Percentiles rank a stretch among this genome's conserved stretches.
phyloP scores from a whole-genome alignment of 2,329 filamentous ascomycete species.

The Phoma sp. region DNA sequence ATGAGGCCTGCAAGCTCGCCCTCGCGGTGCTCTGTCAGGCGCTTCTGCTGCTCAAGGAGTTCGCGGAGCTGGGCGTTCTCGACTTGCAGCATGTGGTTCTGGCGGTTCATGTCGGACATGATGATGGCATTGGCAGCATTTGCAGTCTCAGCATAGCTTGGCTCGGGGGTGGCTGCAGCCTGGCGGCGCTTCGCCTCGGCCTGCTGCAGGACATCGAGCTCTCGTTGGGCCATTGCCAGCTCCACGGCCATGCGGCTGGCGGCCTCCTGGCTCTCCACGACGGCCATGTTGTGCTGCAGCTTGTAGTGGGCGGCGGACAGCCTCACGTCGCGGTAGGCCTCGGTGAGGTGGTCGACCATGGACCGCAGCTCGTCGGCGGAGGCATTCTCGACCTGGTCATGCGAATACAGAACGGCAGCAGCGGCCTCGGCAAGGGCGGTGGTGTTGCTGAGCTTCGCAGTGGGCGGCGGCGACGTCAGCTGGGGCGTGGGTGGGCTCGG shows the following conservation, averaged over 20 bases:
- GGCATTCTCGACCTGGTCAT: conserved; percentile 60
- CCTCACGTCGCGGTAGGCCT: conserved; percentile 68
- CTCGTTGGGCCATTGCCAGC: conserved; percentile 86
- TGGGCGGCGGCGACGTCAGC: conserved; percentile 58
- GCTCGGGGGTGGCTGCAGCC: conserved; percentile 59
- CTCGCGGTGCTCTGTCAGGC: conserved; percentile 77
- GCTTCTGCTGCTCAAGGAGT: conserved; percentile 75
- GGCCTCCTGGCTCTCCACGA: conserved; percentile 82
- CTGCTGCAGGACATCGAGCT: conserved; percentile 81
- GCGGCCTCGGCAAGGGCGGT: conserved; percentile 37
- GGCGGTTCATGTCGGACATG: conserved; percentile 54
- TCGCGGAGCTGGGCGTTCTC: conserved; percentile 69
- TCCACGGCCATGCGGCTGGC: conserved; percentile 88
- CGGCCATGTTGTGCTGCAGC: conserved; percentile 83
- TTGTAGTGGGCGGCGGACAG: conserved; percentile 90
- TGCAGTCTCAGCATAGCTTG: conserved; percentile 59
- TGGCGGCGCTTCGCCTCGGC: conserved; percentile 71
- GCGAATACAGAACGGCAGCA: conserved; percentile 53
- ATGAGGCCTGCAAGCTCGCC: conserved; percentile 72
- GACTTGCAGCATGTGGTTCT: conserved; percentile 69
- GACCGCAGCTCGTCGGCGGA: conserved; percentile 59
- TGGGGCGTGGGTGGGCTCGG: conserved; percentile 59
- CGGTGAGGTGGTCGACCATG: conserved; percentile 60
- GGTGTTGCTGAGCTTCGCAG: conserved; percentile 40
- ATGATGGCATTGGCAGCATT: conserved; percentile 63